Evolutionary conservation across 192 early-diverging fungal species (phyloP), one percentile per base, ranked within the genome.

Genomic region (Coemansia sp.): DNA sequence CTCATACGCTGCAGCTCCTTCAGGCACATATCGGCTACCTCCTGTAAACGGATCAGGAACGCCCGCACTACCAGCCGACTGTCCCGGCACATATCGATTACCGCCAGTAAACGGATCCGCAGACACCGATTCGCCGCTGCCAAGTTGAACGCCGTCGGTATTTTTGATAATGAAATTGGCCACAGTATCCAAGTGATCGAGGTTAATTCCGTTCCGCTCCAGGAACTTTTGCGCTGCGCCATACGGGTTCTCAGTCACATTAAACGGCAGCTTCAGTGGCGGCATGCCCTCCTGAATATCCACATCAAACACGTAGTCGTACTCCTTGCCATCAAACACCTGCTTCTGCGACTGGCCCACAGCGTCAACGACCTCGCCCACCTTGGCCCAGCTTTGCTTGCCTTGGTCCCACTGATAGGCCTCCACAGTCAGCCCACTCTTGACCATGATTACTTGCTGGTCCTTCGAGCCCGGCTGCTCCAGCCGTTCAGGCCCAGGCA

Each of bases 241-340:
- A 80, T 93, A 99, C 1, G 96, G 95, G 80, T 99, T 98, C 60
- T 98, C 96, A 0, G 89, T 86, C 1, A 87, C 86, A 80, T 99
- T 98, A 80, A 92, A 99, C 33, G 97, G 98, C 13, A 99, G 86
- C 75, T 98, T 97, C 8, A 98, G 79, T 16, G 91, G 88, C 31
- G 92, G 92, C 2, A 75, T 81, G 10, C 92, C 94, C 34, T 92
- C 93, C 34, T 91, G 90, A 40, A 98, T 89, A 71, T 98, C 97
- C 24, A 99, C 93, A 73, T 97, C 96, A 86, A 99, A 99, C 34
- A 99, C 93, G 77, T 93, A 96, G 82, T 99, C 98, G 76, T 99
- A 99, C 70, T 98, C 96, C 49, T 87, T 85, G 34, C 97, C 96
- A 5, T 89, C 85, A 74, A 90, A 94, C 31, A 91, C 70, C 72